phyloP scores from a whole-genome alignment of 768 basidiomycete genomes.

The Boletus bicolor region DNA sequence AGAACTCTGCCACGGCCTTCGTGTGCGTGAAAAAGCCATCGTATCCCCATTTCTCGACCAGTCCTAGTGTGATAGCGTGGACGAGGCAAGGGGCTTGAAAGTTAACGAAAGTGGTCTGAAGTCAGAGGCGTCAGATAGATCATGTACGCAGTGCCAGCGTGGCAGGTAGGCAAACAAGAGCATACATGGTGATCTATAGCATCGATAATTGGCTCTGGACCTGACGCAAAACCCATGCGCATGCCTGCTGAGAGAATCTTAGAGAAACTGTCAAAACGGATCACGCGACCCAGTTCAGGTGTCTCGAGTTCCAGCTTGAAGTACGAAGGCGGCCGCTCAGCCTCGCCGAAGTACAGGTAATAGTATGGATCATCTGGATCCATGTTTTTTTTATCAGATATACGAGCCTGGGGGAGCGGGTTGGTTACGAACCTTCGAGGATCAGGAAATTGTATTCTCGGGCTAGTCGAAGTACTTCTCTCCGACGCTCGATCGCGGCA shows the following conservation, averaged over 20 bases:
- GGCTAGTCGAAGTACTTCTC: conserved; percentile 69
- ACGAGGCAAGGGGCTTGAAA: conserved; percentile 64
- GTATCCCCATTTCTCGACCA: conserved; percentile 72
- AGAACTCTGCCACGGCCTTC: conserved; percentile 66
- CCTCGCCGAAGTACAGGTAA: conserved; percentile 70
- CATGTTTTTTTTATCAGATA: neutral
- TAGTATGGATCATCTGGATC: conserved; percentile 74
- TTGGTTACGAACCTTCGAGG: conserved; percentile 61
- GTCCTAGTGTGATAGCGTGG: conserved; percentile 56
- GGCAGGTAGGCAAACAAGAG: conserved; percentile 15
- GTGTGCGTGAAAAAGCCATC: conserved; percentile 72
- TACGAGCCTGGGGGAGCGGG: neutral
- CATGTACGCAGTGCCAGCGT: neutral
- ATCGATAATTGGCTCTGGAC: conserved; percentile 64
- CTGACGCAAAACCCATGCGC: conserved; percentile 78
- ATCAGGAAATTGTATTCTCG: conserved; percentile 75
- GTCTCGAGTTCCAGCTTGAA: conserved; percentile 73
- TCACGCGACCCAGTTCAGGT: conserved; percentile 68
- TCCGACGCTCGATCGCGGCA: conserved; percentile 60
- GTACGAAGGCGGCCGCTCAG: conserved; percentile 69
- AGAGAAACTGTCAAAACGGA: conserved; percentile 88
- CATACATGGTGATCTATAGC: conserved; percentile 71
- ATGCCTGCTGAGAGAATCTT: conserved; percentile 79
- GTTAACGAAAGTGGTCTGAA: conserved; percentile 63
- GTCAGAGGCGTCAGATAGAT: conserved; percentile 7